A percentile compares a stretch with the other conserved stretches of the same genome.
These are phyloP conservation scores for Trichoderma cornu-damae DNA, from an alignment of 2,329 filamentous ascomycete species.

Conservation along the genomic window DNA sequence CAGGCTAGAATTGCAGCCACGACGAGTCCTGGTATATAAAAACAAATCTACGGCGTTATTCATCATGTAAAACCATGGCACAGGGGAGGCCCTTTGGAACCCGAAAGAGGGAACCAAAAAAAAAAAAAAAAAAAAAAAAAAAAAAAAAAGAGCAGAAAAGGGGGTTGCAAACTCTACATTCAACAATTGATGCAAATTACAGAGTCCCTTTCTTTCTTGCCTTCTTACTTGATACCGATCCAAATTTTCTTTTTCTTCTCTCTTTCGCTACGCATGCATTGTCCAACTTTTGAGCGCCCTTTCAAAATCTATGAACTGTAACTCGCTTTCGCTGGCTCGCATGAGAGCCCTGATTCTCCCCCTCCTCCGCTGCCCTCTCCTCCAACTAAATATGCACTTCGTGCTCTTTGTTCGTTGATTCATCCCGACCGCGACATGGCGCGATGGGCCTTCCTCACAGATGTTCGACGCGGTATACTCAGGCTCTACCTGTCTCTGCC, in stretches of 20 bases:
- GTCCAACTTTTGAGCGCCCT: slow-evolving; percentile 16
- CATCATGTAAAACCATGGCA: background rate
- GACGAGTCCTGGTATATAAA: slow-evolving; percentile 10
- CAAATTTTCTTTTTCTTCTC: background rate
- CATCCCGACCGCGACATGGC: background rate
- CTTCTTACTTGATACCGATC: background rate
- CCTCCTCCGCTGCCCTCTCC: too few species aligned
- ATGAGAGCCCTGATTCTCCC: background rate
- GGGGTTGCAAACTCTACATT: background rate
- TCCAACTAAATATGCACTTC: background rate
- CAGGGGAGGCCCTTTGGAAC: background rate
- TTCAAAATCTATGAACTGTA: slow-evolving; percentile 7
- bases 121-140: background rate
- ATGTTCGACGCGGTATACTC: slow-evolving; percentile 19
- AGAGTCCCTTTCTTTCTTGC: background rate
- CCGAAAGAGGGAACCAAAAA: background rate
- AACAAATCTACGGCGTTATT: slow-evolving; percentile 10
- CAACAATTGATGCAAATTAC: slow-evolving; percentile 11
- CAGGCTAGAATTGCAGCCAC: background rate
- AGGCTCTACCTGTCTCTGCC: slow-evolving; percentile 51
- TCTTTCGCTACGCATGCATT: slow-evolving; percentile 1
- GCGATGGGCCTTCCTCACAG: slow-evolving; percentile 10
- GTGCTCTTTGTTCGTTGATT: background rate
- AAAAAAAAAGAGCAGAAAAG: background rate
- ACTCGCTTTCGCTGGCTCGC: background rate